Evolutionary conservation across 768 basidiomycete species (phyloP), one percentile per base, ranked within the genome.

Genomic region (Nidularia pulvinata): DNA sequence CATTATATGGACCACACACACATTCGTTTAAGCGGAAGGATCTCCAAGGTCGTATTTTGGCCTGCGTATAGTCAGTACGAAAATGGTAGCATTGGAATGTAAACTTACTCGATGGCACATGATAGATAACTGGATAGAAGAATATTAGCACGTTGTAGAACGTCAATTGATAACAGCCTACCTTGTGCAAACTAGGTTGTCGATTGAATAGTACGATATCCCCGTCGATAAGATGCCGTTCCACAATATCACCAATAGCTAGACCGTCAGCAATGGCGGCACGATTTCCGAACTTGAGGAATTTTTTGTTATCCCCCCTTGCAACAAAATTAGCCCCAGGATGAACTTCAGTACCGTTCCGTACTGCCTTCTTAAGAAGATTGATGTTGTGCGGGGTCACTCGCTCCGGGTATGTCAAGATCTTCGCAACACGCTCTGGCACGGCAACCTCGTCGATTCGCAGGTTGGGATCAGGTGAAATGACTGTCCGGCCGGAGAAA

Each of bases 381-480:
- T 88, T 85, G 53, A 98, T 86, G 65, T 99, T 99, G 70, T 98
- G 90, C 6, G 82, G 69, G 2, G 95, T 98, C 32, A 97, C 97
- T 39, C 95, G 85, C 65, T 98, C 96, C 0, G 97, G 97, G 67
- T 95, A 99, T 6, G 97, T 99, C 57, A 99, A 71, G 49, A 97
- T 83, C 70, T 95, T 93, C 7, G 96, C 93, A 9, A 99, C 93
- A 44, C 93, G 88, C 68, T 96, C 91, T 0, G 97, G 97, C 0
- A 99, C 91, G 14, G 97, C 97, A 7, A 99, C 95, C 74, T 99
- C 96, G 67, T 99, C 97, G 64, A 99, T 97, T 49, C 93, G 88
- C 58, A 99, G 74, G 65, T 98, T 99, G n/a, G 97, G 97, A 69
- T 99, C 97, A 1, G 97, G 97, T 1, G 95, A 96, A 65, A 99